These are phyloP conservation scores for Aspergillus vadensis DNA, from an alignment of 2,329 filamentous ascomycete genomes.

Conservation along the genomic window DNA sequence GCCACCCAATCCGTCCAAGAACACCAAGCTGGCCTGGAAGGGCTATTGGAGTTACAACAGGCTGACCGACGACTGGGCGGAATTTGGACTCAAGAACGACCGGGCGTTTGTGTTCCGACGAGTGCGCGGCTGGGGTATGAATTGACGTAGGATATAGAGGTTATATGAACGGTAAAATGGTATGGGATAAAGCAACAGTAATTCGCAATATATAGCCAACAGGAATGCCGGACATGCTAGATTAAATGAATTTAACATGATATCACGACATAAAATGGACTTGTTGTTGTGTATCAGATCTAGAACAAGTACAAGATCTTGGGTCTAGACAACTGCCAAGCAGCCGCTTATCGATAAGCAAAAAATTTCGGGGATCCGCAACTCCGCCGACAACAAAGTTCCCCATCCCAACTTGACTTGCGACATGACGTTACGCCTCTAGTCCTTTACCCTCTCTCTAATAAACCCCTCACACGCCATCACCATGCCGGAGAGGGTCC, in stretches of 20 bases:
- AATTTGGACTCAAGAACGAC: constrained; percentile 70
- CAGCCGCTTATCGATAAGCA: constrained; percentile 33
- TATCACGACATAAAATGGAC: neutral
- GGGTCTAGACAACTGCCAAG: constrained; percentile 18
- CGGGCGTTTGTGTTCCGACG: constrained; percentile 63
- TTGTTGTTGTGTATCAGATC: neutral
- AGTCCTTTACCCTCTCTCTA: neutral
- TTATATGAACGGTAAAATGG: neutral
- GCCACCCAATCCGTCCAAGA: constrained; percentile 57
- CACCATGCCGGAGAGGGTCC: constrained; percentile 47
- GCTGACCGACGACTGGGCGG: constrained; percentile 85
- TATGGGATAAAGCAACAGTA: neutral
- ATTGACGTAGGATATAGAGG: constrained; percentile 13
- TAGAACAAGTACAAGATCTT: no score
- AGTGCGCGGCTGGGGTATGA: constrained; percentile 60
- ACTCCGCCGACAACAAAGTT: constrained; percentile 6
- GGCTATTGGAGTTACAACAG: constrained; percentile 90
- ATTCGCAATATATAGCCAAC: neutral
- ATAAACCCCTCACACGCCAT: neutral
- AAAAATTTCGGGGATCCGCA: constrained; percentile 28
- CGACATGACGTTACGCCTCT: neutral
- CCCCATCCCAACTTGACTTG: neutral
- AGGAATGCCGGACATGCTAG: neutral
- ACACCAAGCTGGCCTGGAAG: constrained; percentile 87
- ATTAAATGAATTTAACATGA: neutral